Evolutionary conservation across 805 yeast genomes (phyloP).

Genomic region (Millerago galiae): DNA sequence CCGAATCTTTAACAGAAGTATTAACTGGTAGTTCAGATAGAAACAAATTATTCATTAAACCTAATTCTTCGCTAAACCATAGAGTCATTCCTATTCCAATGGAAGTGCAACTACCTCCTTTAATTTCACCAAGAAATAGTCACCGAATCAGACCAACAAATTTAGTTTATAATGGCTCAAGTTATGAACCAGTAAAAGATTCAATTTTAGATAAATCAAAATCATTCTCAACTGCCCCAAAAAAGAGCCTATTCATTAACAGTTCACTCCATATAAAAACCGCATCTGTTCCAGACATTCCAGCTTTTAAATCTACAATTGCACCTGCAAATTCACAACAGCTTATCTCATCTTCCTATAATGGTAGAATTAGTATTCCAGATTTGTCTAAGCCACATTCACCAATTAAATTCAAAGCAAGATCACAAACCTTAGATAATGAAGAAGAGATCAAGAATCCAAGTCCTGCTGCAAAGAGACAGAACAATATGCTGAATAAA

Average conservation of each 20-base stretch:
- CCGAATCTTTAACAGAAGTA: slow-evolving; percentile 17
- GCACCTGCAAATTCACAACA: background rate
- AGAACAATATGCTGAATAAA: slow-evolving; percentile 20
- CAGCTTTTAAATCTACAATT: background rate
- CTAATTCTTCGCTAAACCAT: slow-evolving; percentile 30
- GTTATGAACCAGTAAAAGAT: slow-evolving; percentile 25
- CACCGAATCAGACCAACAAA: slow-evolving; percentile 21
- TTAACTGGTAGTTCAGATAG: slow-evolving; percentile 16
- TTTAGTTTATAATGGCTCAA: slow-evolving; percentile 31
- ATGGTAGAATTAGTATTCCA: slow-evolving; percentile 10
- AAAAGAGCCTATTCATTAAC: background rate
- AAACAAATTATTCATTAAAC: slow-evolving; percentile 26
- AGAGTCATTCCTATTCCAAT: slow-evolving; percentile 31
- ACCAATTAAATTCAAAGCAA: background rate
- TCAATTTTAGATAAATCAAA: slow-evolving; percentile 1
- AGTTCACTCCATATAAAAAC: too few species aligned
- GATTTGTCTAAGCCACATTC: slow-evolving; percentile 2
- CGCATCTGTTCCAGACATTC: too few species aligned
- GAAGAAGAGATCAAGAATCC: slow-evolving; percentile 22
- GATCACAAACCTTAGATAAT: slow-evolving; percentile 12
- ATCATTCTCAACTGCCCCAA: background rate
- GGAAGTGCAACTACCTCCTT: slow-evolving; percentile 32
- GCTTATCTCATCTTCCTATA: too few species aligned
- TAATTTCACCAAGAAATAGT: slow-evolving; percentile 29
- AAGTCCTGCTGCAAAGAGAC: slow-evolving; percentile 20